Evolutionary conservation across 768 basidiomycete genomes (phyloP).

Genomic region (Lactifluus volemus): DNA sequence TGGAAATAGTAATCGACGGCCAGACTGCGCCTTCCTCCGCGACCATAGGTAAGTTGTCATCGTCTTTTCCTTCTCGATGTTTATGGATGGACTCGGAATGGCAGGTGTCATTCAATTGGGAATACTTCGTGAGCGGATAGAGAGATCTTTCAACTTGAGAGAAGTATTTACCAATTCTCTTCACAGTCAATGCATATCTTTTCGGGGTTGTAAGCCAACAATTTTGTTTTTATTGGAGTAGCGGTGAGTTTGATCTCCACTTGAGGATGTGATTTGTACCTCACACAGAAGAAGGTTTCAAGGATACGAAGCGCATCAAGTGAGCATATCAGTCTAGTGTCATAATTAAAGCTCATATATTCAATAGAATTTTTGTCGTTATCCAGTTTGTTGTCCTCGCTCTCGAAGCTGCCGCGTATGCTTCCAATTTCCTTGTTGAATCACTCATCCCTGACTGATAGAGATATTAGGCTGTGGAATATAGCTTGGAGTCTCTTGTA

Average conservation of each 20-base stretch:
- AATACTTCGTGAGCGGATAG: background rate
- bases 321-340: background rate
- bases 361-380: background rate
- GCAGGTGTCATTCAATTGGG: background rate
- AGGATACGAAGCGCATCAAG: background rate
- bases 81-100: background rate
- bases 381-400: background rate
- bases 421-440: background rate
- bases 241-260: background rate
- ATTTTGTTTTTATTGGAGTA: background rate
- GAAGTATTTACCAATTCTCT: background rate
- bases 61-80: too few species aligned
- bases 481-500: background rate
- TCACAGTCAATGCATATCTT: background rate
- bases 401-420: background rate
- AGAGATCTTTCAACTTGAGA: background rate
- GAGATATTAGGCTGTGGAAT: background rate
- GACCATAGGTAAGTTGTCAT: too few species aligned
- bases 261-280: background rate
- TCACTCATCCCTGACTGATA: background rate
- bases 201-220: background rate
- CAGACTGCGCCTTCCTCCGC: too few species aligned
- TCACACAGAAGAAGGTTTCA: background rate
- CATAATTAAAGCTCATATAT: background rate
- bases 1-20: too few species aligned